Evolutionary conservation across 805 yeast genomes (phyloP).

Genomic region (Candida succiphila): DNA sequence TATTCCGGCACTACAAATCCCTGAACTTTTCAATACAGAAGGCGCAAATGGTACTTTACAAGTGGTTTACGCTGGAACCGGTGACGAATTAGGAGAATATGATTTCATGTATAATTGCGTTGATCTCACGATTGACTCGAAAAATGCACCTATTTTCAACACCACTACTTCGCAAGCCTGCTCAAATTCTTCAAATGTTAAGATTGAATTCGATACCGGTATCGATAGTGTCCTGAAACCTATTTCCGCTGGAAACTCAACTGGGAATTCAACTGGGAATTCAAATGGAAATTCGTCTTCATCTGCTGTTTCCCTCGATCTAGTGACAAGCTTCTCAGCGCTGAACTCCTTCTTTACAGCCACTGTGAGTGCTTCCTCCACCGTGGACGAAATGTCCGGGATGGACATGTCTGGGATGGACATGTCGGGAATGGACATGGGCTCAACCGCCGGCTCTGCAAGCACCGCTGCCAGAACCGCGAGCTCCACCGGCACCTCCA

Average conservation of each 20-base stretch:
- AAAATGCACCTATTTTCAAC: too few species aligned
- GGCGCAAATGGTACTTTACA: conserved; percentile 20
- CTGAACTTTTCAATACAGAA: conserved; percentile 10
- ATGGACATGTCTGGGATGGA: conserved; percentile 3
- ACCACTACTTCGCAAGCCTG: too few species aligned
- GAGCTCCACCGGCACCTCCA: too few species aligned
- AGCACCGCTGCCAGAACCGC: not conserved
- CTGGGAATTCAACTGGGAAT: conserved; percentile 2
- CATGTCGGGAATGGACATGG: conserved; percentile 11
- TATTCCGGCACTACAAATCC: conserved; percentile 17
- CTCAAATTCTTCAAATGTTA: conserved; percentile 12
- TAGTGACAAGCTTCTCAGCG: too few species aligned
- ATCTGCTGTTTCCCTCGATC: not conserved
- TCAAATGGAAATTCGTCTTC: conserved; percentile 2
- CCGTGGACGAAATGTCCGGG: too few species aligned
- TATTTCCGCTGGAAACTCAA: conserved; percentile 5
- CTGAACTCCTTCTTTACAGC: too few species aligned
- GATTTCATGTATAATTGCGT: conserved; percentile 20
- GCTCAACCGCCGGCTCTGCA: conserved; percentile 6
- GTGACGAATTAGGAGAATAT: conserved; percentile 9
- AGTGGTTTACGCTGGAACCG: conserved; percentile 13
- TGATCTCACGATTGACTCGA: conserved; percentile 17
- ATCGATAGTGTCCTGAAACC: not conserved
- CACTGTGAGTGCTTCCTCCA: too few species aligned
- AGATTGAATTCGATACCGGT: conserved; percentile 4